A percentile compares a stretch with the other conserved stretches of the same genome.
Evolutionary conservation across 257 asterid genomes (phyloP).

Genomic region (Solanum rostratum): DNA sequence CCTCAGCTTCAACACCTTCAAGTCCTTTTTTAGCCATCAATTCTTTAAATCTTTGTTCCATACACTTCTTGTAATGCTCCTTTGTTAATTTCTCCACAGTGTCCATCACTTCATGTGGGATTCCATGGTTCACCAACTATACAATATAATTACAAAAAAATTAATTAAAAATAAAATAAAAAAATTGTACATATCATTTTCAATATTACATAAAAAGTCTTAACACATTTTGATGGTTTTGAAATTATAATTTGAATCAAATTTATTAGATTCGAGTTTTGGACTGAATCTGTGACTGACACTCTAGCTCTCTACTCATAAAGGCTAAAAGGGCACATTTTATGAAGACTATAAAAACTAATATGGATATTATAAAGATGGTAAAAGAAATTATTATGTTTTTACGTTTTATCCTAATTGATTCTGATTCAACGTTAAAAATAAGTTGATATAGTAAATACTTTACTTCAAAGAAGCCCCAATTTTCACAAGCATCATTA

Average conservation of each 20-base stretch:
- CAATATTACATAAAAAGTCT: not conserved
- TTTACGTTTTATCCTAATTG: not conserved
- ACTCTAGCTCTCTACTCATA: not conserved
- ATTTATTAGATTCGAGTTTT: not conserved
- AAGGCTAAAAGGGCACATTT: not conserved
- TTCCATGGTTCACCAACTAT: slow-evolving; percentile 62
- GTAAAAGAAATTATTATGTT: not conserved
- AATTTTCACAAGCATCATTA: slow-evolving; percentile 13
- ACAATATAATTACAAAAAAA: not conserved
- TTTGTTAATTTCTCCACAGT: slow-evolving; percentile 46
- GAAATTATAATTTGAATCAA: not conserved
- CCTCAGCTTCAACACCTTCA: slow-evolving; percentile 14
- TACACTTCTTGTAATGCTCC: slow-evolving; percentile 42
- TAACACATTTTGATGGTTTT: not conserved
- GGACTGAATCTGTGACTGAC: not conserved
- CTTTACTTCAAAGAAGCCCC: slow-evolving; percentile 17
- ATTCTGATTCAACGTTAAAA: not conserved
- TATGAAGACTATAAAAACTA: not conserved
- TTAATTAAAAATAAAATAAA: not conserved
- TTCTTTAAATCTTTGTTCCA: slow-evolving; percentile 42
- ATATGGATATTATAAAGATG: not conserved
- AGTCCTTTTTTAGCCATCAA: slow-evolving; percentile 24
- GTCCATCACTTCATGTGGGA: slow-evolving; percentile 47
- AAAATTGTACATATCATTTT: not conserved
- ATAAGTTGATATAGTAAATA: not conserved